A percentile compares a stretch with the other conserved stretches of the same genome.
Conservation (phyloP, 129 eudicot species). For the Pittosporum tobira region DNA sequence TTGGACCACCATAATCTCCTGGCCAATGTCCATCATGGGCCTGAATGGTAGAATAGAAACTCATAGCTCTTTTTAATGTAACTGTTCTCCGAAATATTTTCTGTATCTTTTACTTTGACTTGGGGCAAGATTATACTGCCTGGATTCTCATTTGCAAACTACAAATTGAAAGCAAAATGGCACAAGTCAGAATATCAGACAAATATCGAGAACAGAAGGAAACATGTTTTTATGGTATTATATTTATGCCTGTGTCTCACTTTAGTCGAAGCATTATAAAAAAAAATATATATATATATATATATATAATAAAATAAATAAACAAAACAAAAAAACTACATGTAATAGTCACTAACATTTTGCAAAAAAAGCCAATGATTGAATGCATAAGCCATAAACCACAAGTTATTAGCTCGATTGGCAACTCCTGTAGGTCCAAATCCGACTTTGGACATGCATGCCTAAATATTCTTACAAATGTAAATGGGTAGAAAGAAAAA, state of each 20-base stretch:
- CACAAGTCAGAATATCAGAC: slow-evolving; percentile 5
- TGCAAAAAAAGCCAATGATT: not conserved
- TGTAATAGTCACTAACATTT: not conserved
- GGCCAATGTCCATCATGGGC: slow-evolving; percentile 98
- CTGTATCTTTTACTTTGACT: slow-evolving; percentile 58
- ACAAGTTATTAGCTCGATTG: too few relatives aligned
- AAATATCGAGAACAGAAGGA: not conserved
- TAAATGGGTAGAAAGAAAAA: too few relatives aligned
- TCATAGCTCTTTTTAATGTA: slow-evolving; percentile 73
- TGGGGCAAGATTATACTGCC: slow-evolving; percentile 41
- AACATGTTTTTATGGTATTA: not conserved
- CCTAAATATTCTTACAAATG: not conserved
- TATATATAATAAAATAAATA: too few relatives aligned
- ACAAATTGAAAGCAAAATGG: slow-evolving; percentile 5
- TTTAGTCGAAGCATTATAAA: slow-evolving; percentile 12
- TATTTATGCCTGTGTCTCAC: not conserved
- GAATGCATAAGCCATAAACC: not conserved
- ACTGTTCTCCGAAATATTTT: slow-evolving; percentile 54
- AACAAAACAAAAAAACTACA: not conserved
- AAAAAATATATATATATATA: too few relatives aligned
- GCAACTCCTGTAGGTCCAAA: not conserved
- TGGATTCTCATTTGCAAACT: slow-evolving; percentile 78
- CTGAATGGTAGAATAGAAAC: slow-evolving; percentile 77
- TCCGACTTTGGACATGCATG: not conserved
- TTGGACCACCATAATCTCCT: slow-evolving; percentile 93